phyloP scores from a whole-genome alignment of 1,284 basidiomycete species.

The Trichosporon sp. region DNA sequence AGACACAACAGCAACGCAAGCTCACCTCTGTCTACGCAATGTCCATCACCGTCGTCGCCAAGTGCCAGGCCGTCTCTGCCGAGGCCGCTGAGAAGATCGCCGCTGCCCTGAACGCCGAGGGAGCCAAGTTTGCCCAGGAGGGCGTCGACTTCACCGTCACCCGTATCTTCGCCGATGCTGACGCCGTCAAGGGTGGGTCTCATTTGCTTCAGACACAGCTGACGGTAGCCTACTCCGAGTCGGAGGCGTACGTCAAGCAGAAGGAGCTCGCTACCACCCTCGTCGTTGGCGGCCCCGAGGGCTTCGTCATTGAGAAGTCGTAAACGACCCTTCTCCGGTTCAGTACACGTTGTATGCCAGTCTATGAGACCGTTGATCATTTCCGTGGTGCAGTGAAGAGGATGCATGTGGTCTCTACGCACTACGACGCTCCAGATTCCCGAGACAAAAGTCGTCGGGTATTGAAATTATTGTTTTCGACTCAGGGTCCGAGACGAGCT shows the following conservation, averaged over 20 bases:
- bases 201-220: neutral
- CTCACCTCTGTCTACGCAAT: neutral
- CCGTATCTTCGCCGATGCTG: neutral
- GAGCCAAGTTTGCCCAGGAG: conserved; percentile 11
- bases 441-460: neutral
- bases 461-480: neutral
- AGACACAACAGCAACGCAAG: neutral
- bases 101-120: neutral
- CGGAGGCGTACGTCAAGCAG: neutral
- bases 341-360: neutral
- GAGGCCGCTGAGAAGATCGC: conserved; percentile 8
- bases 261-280: neutral
- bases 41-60: conserved; percentile 8
- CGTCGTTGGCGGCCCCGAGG: conserved; percentile 1
- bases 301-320: conserved; percentile 6
- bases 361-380: neutral
- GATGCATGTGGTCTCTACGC: neutral
- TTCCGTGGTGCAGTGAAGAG: neutral
- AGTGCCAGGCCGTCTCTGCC: conserved; percentile 12
- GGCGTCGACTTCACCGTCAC: conserved; percentile 8
- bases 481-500: neutral
- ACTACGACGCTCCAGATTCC: neutral
- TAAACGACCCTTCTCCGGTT: neutral
- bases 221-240: neutral
- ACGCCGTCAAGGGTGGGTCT: conserved; percentile 1